Evolutionary conservation across 2,329 filamentous ascomycete species (phyloP).

Genomic region (Dactylellina leptospora): DNA sequence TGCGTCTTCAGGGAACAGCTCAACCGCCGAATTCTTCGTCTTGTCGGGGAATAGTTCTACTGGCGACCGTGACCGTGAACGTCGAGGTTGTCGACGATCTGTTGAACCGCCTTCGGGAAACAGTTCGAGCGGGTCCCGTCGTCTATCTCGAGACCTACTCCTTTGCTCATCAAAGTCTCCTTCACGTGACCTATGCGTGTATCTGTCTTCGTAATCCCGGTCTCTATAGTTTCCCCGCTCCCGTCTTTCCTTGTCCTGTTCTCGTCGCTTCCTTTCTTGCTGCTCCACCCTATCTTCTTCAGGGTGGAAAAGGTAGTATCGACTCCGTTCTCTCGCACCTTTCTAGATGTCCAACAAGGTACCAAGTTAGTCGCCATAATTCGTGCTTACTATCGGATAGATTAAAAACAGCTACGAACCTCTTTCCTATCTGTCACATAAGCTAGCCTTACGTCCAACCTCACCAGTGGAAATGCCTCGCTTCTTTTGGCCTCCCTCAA

Average conservation of each 20-base stretch:
- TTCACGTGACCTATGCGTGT: slow-evolving; percentile 58
- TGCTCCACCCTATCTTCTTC: slow-evolving; percentile 84
- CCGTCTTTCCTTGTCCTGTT: slow-evolving; percentile 60
- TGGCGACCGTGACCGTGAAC: slow-evolving; percentile 52
- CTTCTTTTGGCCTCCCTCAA: slow-evolving; percentile 76
- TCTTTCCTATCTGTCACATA: slow-evolving; percentile 81
- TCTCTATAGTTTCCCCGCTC: slow-evolving; percentile 69
- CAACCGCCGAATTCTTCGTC: slow-evolving; percentile 26
- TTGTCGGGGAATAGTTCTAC: slow-evolving; percentile 55
- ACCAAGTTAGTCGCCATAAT: slow-evolving; percentile 10
- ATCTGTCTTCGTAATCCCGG: slow-evolving; percentile 63
- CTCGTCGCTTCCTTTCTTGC: slow-evolving; percentile 67
- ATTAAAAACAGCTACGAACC: slow-evolving; percentile 19
- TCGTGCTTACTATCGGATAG: not conserved
- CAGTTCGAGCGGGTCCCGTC: slow-evolving; percentile 37
- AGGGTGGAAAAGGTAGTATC: slow-evolving; percentile 91
- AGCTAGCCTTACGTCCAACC: slow-evolving; percentile 77
- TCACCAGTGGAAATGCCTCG: slow-evolving; percentile 72
- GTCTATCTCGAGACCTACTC: slow-evolving; percentile 59
- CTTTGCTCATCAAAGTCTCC: slow-evolving; percentile 62
- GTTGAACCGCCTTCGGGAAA: slow-evolving; percentile 23
- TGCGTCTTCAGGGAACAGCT: slow-evolving; percentile 35
- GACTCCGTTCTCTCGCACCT: slow-evolving; percentile 80
- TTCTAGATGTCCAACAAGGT: slow-evolving; percentile 58
- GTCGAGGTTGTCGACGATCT: slow-evolving; percentile 24